A percentile compares a stretch with the other conserved stretches of the same genome.
Conservation (phyloP, 2,329 filamentous ascomycete species). For the Hypoxylon sp. region DNA sequence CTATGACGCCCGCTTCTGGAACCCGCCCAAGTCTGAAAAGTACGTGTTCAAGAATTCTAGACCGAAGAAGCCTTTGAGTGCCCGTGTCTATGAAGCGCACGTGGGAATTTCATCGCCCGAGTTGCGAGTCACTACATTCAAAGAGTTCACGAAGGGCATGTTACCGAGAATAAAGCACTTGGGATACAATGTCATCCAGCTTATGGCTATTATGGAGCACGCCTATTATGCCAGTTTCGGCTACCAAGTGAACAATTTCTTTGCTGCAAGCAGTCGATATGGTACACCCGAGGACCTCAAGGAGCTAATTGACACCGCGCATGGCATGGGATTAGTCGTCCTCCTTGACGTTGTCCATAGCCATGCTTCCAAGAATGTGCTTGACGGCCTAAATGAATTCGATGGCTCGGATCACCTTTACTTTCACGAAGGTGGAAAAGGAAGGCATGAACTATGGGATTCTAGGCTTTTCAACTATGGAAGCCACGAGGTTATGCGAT, state of each 20-base stretch:
- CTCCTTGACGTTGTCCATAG: slow-evolving; percentile 97
- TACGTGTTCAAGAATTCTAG: slow-evolving; percentile 88
- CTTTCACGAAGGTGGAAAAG: slow-evolving; percentile 89
- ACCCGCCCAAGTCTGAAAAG: slow-evolving; percentile 81
- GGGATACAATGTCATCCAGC: slow-evolving; percentile 97
- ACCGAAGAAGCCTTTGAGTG: slow-evolving; percentile 86
- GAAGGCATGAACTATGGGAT: slow-evolving; percentile 94
- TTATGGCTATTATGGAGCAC: slow-evolving; percentile 99
- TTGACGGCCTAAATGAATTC: slow-evolving; percentile 95
- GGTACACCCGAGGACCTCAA: slow-evolving; percentile 95
- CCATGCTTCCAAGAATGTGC: slow-evolving; percentile 96
- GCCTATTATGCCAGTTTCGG: slow-evolving; percentile 99
- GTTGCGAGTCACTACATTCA: slow-evolving; percentile 90
- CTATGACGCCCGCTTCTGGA: slow-evolving; percentile 98
- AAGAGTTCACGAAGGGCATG: slow-evolving; percentile 95
- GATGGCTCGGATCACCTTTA: slow-evolving; percentile 96
- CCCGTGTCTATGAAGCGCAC: slow-evolving; percentile 98
- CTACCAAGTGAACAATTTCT: slow-evolving; percentile 99
- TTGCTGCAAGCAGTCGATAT: slow-evolving; percentile 95
- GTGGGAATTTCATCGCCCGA: slow-evolving; percentile 97
- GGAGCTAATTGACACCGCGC: slow-evolving; percentile 95
- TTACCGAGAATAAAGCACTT: slow-evolving; percentile 90
- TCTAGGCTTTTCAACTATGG: slow-evolving; percentile 98
- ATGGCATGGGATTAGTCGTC: slow-evolving; percentile 90
- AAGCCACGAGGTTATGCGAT: slow-evolving; percentile 93